A percentile compares a stretch with the other conserved stretches of the same genome.
Evolutionary conservation across 371 early-diverging fungal genomes (phyloP).

Genomic region (Mycotypha africana): DNA sequence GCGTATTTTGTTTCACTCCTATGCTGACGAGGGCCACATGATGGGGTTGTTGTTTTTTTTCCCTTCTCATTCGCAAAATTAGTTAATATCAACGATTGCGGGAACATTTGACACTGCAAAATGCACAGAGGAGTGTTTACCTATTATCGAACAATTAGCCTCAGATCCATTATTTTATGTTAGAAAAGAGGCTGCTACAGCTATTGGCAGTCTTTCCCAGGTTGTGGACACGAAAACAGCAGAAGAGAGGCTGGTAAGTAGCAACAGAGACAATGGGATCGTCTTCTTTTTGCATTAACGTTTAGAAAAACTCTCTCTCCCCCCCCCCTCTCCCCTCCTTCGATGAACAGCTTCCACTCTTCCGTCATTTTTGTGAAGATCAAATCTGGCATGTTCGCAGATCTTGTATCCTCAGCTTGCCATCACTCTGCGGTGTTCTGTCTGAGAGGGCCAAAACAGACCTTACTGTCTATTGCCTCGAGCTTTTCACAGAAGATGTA

Average conservation of each 20-base stretch:
- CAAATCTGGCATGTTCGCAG: slow-evolving; percentile 60
- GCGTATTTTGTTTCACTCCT: no score
- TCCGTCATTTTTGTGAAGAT: slow-evolving; percentile 43
- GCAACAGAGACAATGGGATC: neutral
- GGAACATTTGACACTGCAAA: slow-evolving; percentile 39
- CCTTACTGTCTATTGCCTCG: slow-evolving; percentile 41
- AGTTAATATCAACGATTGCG: slow-evolving; percentile 51
- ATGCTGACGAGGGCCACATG: no score
- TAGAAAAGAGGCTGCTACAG: slow-evolving; percentile 56
- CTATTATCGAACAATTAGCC: slow-evolving; percentile 46
- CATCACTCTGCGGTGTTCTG: slow-evolving; percentile 41
- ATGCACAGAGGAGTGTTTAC: slow-evolving; percentile 43
- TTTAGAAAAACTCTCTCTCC: no score
- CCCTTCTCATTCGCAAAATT: neutral
- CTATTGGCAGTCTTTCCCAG: slow-evolving; percentile 42
- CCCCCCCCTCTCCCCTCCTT: no score
- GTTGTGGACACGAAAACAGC: slow-evolving; percentile 36
- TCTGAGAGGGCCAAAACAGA: slow-evolving; percentile 34
- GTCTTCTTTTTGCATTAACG: neutral
- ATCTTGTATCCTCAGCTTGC: slow-evolving; percentile 48
- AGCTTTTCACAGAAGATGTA: slow-evolving; percentile 46
- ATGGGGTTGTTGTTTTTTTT: neutral
- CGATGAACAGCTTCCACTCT: slow-evolving; percentile 50
- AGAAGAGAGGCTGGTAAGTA: slow-evolving; percentile 39
- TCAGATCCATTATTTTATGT: slow-evolving; percentile 51